A percentile compares a stretch with the other conserved stretches of the same genome.
phyloP scores from a whole-genome alignment of 2,329 filamentous ascomycete genomes.

The Tolypocladium tropicale region DNA sequence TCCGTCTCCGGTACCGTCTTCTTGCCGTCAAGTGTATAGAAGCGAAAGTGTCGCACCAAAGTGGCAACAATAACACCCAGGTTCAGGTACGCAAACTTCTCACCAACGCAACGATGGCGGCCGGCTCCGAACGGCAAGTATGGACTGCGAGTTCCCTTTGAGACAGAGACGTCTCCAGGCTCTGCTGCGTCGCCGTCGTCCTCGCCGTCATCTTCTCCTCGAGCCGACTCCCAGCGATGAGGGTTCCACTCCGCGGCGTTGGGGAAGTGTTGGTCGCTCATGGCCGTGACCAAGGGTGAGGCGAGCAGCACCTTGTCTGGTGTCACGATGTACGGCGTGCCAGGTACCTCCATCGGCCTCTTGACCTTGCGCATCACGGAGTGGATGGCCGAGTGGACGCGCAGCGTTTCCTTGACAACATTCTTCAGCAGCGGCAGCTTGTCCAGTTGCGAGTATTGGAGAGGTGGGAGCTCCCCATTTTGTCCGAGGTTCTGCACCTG shows the following conservation, averaged over 20 bases:
- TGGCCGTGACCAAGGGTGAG: constrained; percentile 30
- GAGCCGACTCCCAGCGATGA: constrained; percentile 63
- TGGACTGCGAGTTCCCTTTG: constrained; percentile 79
- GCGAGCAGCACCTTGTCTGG: constrained; percentile 35
- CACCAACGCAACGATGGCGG: constrained; percentile 87
- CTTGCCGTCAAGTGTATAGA: not conserved
- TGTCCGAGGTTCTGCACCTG: constrained; percentile 60
- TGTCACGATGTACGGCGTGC: constrained; percentile 59
- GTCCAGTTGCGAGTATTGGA: constrained; percentile 49
- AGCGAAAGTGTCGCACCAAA: not conserved
- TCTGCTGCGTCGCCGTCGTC: constrained; percentile 44
- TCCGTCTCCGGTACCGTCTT: not conserved
- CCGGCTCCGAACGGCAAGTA: constrained; percentile 94
- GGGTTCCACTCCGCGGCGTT: constrained; percentile 79
- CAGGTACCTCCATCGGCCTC: constrained; percentile 50
- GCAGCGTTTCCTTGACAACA: constrained; percentile 62
- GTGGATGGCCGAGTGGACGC: constrained; percentile 63
- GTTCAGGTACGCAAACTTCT: constrained; percentile 63
- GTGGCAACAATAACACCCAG: not conserved
- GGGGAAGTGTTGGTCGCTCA: constrained; percentile 52
- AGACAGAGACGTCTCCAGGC: constrained; percentile 87
- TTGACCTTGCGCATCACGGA: constrained; percentile 65
- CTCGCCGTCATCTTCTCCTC: constrained; percentile 44
- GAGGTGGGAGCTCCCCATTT: constrained; percentile 47
- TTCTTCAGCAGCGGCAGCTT: constrained; percentile 51